Base-by-base conservation (phyloP, 1,284 basidiomycete species). In the Leccinum subspadiceum region DNA sequence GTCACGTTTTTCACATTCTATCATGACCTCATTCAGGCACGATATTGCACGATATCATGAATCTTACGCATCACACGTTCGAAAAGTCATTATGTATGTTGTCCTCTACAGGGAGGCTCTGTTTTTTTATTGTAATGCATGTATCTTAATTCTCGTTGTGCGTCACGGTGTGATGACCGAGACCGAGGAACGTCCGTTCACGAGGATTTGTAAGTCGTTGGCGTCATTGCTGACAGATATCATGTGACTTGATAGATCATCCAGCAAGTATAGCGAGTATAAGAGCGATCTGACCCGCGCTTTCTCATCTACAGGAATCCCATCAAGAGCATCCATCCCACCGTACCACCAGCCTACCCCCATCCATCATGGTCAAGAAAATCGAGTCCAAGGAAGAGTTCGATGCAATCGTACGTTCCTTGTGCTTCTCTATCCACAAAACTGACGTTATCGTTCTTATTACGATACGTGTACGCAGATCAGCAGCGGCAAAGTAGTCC, bases 401-500 rank as follows among this genome's bases (percentile, higher is more conserved):
- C 26, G 39, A 69, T 0, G 1, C 0, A 0, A 20, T 64, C 12
- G 68, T 72, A 52, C 54, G 68, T 61, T 35, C 29, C 15, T n/a
- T 12, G n/a, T 49, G 22, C 24, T 24, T 50, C 8, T 2, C 4
- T 48, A 9, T 52, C 6, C 4, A 17, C 39, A 17, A 3, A 4
- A 7, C 3, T 31, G 6, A 33, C 31, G 46, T 8, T 24, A 39
- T n/a, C 15, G 7, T 39, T 39, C 3, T 35, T 17, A 33, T 8
- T 49, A 24, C 22, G 20, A 50, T 39, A 39, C 7, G 33, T 50
- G 4, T 26, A 24, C 26, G 0, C n/a, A 72, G 61, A 29, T 49
- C 29, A 15, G 7, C 3, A 60, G 62, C 54, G 79, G 79, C 68
- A 78, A 78, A 63, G 65, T 75, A 62, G 69, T 79, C 70, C 24